Base-by-base conservation (phyloP, 2,329 filamentous ascomycete species). In the Alternaria hordeiaustralica region DNA sequence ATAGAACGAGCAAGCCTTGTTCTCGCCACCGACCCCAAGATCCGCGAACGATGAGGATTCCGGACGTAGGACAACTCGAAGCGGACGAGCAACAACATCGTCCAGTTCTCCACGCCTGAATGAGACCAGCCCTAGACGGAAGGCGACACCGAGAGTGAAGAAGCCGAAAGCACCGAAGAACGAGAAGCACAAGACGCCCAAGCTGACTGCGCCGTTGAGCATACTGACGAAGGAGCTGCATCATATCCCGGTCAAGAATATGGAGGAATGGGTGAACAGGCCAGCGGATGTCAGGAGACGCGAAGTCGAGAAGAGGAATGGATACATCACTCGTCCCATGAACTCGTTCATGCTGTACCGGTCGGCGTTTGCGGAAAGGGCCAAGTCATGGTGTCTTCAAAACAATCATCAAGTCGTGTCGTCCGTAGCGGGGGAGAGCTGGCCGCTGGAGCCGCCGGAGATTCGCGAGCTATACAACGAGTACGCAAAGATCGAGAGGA, bases 291-390 rank as follows among this genome's bases (percentile, higher is more conserved):
- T 86, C 7, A 88, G 95, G 60, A 84, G 84, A 53, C 81, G 84
- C 58, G 94, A 97, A 78, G 89, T 91, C 10, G 86, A 88, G 46
- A 87, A 88, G 71, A 87, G 89, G 61, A 93, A 89, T 36, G 92
- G 92, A 25, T 94, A 94, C 77, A 87, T 98, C 70, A 93, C 95
- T 73, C 87, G 96, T 28, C 94, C 96, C 3, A 97, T 97, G 91
- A 99, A 99, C 79, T 95, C 93, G 1, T 99, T 98, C 83, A 97
- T 99, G 91, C 85, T 99, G 55, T 99, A 99, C 79, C 91, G 96
- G 45, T 97, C 96, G 69, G 93, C 93, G 7, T 97, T 93, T 76
- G 92, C 96, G 64, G 92, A 96, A 65, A 87, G 94, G 30, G 93
- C 92, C 63, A 97, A 97, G 80, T 85, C 88, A 55, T 92, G 90